These are phyloP conservation scores for Smithsoniella earleae DNA, from an alignment of 163 green algal genomes.

Conservation along the genomic window DNA sequence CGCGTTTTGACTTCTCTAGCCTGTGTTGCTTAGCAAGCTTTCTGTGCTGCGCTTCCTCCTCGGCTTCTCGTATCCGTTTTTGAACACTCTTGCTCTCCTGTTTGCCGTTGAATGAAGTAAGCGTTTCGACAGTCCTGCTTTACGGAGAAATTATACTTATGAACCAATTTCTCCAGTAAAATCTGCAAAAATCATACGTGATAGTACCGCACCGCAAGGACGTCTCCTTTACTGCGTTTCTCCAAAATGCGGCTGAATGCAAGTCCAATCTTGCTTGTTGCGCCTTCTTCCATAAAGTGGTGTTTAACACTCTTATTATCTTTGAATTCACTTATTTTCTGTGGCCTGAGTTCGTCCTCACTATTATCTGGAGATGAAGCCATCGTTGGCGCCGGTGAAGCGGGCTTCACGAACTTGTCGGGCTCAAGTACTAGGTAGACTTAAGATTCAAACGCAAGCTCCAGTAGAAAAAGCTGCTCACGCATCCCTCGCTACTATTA, in stretches of 20 bases:
- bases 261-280: slow-evolving; percentile 11
- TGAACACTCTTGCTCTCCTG: slow-evolving; percentile 26
- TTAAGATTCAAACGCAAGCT: too few relatives aligned
- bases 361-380: too few relatives aligned
- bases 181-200: too few relatives aligned
- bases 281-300: slow-evolving; percentile 7
- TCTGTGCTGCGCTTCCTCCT: neutral
- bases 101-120: neutral
- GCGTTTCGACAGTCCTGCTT: neutral
- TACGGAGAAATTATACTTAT: neutral
- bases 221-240: neutral
- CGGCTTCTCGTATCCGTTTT: slow-evolving; percentile 6
- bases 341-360: too few relatives aligned
- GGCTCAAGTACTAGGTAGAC: too few relatives aligned
- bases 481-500: too few relatives aligned
- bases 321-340: too few relatives aligned
- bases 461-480: too few relatives aligned
- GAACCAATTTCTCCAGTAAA: neutral
- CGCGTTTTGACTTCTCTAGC: neutral
- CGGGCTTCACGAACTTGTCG: too few relatives aligned
- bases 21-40: slow-evolving; percentile 6
- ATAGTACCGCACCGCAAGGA: neutral
- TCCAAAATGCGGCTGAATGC: slow-evolving; percentile 21
- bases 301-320: too few relatives aligned
- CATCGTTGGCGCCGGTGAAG: too few relatives aligned